Conservation (phyloP, 2,329 filamentous ascomycete species). For the Talaromyces albobiverticillius region DNA sequence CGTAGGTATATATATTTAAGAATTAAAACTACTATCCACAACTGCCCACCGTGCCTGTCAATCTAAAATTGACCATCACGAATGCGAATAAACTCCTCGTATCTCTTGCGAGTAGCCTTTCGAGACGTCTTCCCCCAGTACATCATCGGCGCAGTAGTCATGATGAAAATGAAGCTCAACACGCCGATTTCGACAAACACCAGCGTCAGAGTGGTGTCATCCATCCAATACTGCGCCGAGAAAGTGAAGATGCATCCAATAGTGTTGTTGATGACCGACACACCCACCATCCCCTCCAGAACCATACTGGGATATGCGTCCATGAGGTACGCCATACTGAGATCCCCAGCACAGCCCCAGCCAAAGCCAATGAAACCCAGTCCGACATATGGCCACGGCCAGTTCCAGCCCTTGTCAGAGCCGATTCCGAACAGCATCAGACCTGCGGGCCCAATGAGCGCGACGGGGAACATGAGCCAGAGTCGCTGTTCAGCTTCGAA, state of each 20-base stretch:
- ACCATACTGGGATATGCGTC: slow-evolving; percentile 58
- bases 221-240: not conserved
- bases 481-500: slow-evolving; percentile 56
- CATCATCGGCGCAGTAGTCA: not conserved
- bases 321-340: slow-evolving; percentile 55
- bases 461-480: slow-evolving; percentile 51
- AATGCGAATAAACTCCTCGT: not conserved
- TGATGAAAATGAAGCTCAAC: not conserved
- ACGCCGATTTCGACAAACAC: not conserved
- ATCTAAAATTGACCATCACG: not conserved
- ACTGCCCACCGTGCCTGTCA: too few relatives aligned
- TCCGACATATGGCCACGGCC: slow-evolving; percentile 55
- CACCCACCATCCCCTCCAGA: slow-evolving; percentile 58
- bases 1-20: too few relatives aligned
- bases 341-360: slow-evolving; percentile 57
- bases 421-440: slow-evolving; percentile 55
- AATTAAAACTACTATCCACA: too few relatives aligned
- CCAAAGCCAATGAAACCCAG: slow-evolving; percentile 59
- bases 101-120: not conserved
- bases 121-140: not conserved
- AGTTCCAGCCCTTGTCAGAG: slow-evolving; percentile 49
- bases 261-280: slow-evolving; percentile 57
- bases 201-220: not conserved
- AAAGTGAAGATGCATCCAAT: slow-evolving; percentile 38
- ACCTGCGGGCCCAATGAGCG: slow-evolving; percentile 50